Evolutionary conservation across 2,329 filamentous ascomycete species (phyloP), one percentile per base, ranked within the genome.

Genomic region (Apiospora marii): DNA sequence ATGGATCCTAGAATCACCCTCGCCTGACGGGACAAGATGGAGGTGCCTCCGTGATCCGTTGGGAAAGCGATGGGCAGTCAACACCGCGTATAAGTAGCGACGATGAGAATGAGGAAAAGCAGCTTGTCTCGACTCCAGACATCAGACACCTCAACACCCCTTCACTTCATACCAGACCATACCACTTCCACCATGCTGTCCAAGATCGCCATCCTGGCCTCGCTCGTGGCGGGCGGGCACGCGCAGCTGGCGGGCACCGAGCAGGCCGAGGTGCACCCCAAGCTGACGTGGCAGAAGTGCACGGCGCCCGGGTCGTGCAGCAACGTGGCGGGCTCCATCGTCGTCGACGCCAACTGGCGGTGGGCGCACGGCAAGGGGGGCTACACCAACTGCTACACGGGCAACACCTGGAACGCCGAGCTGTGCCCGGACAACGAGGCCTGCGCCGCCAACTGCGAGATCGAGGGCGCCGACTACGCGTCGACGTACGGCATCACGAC

Each of bases 261-360:
- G 74, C 78, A 79, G 72, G 76, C 77, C 8, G 86, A 87, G 74
- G 81, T 80, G 49, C 87, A 88, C 76, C 87, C 87, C 68, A 78
- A 83, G 70, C 78, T 89, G 75, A 84, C 79, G 73, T 87, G 85
- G 83, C 82, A 85, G 77, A 83, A 83, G 75, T 89, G 87, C 78
- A 84, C 85, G 44, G 77, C 76, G 30, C 81, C 79, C 43, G 85
- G 85, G 67, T 82, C 81, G 70, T 88, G 87, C 78, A 83, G 83
- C 14, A 79, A 80, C 22, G 82, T 85, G 74, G 80, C 80, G 71
- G 85, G 82, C 67, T 84, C 84, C 64, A 82, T 89, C 46, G 86
- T 87, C 67, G 81, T 89, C 76, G 87, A 89, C 73, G 74, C 84
- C 71, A 86, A 86, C 78, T 87, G 85, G 84, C 83, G 85, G 68